Evolutionary conservation across 2,329 filamentous ascomycete species (phyloP), one percentile per base, ranked within the genome.

Genomic region (Fulvia fulva): DNA sequence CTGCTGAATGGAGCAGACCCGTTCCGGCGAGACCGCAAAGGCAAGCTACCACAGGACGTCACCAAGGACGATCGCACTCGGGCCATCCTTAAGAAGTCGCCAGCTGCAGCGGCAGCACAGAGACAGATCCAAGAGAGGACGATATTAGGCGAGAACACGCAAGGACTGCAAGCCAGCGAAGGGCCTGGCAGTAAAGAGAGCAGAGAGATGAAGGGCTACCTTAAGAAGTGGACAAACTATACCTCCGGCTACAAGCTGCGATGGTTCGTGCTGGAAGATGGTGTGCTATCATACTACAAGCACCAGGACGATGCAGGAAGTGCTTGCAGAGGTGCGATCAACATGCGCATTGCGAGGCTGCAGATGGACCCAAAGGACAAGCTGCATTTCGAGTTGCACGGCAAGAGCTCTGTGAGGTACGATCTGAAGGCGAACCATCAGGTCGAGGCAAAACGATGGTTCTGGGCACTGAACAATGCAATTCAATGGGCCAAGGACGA

Each of bases 191-290:
- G 89, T 16, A 91, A 93, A 65, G 94, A 99, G 70, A 89, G 90
- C 19, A 84, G 92, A 50, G 93, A 97, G 75, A 97, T 99, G 90
- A 97, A 96, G 77, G 94, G 94, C 6, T 99, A 97, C 73, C 80
- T 99, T 57, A 97, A 97, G 77, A 99, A 99, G 74, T 99, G 94
- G 94, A 99, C 94, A 50, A 99, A 99, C 73, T 99, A 99, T 73
- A 92, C 93, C 22, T 92, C 90, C 71, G 94, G 94, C 8, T 99
- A 97, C 77, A 96, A 99, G 77, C 75, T 99, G 63, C 83, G 94
- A 60, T 99, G 93, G 92, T 99, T 99, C 71, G 94, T 97, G 14
- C 83, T 99, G 8, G 94, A 99, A 72, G 94, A 99, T 71, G 94
- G 94, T 12, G 93, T 99, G 12, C 76, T 99, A 65, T 97, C 94